Conservation (phyloP, 2,329 filamentous ascomycete species). For the Fusarium papillatum region DNA sequence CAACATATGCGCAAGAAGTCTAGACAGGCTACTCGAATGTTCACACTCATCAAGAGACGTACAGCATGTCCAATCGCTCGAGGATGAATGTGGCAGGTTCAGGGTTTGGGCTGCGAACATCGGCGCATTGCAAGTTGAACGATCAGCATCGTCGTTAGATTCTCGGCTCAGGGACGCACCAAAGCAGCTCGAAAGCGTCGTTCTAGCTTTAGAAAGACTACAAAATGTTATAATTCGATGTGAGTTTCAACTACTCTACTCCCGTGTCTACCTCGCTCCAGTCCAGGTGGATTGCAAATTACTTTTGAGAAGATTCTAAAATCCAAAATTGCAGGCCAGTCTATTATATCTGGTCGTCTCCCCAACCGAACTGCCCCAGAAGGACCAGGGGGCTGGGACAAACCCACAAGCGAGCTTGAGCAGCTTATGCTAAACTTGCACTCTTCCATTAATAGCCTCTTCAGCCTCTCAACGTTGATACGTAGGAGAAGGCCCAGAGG, state of each 20-base stretch:
- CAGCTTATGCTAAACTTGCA: constrained; percentile 2
- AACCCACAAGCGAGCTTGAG: constrained; percentile 4
- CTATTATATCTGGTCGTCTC: background rate
- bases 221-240: background rate
- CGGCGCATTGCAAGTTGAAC: constrained; percentile 6
- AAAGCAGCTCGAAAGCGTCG: background rate
- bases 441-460: constrained; percentile 8
- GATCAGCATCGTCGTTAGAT: background rate
- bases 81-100: constrained; percentile 7
- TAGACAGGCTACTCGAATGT: background rate
- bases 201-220: background rate
- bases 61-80: background rate
- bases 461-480: constrained; percentile 4
- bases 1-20: background rate
- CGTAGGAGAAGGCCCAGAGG: background rate
- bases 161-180: background rate
- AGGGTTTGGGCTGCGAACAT: constrained; percentile 13
- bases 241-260: background rate
- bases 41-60: background rate
- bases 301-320: too few species aligned
- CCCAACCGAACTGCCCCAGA: background rate
- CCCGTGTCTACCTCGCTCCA: too few species aligned
- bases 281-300: too few species aligned
- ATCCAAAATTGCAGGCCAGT: background rate
- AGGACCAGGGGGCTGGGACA: background rate